These are phyloP conservation scores for Miscanthus sacchariflorus DNA, from an alignment of 202 grass and related monocot species.

Conservation along the genomic window DNA sequence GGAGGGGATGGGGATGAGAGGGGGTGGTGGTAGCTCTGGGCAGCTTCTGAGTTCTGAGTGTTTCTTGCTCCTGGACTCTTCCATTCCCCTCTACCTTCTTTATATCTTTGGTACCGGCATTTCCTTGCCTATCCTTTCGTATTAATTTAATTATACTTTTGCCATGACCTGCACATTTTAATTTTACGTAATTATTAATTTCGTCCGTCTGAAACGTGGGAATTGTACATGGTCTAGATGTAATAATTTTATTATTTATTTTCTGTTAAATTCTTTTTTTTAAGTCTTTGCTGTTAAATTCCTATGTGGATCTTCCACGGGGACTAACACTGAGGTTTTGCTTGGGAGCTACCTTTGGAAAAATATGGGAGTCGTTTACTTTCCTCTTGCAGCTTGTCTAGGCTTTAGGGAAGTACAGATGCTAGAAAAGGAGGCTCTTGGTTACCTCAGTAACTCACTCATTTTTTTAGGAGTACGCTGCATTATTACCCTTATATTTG, in stretches of 20 bases:
- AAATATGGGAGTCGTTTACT: slow-evolving; percentile 10
- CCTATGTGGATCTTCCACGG: neutral
- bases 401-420: slow-evolving; percentile 3
- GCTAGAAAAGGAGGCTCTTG: neutral
- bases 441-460: neutral
- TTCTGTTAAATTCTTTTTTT: neutral
- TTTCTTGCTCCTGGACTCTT: slow-evolving; percentile 45
- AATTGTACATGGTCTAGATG: neutral
- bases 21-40: slow-evolving; percentile 38
- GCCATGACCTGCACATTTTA: neutral
- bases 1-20: slow-evolving; percentile 11
- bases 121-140: slow-evolving; percentile 8
- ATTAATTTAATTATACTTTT: slow-evolving; percentile 2
- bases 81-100: slow-evolving; percentile 23
- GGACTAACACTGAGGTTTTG: neutral
- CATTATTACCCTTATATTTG: neutral
- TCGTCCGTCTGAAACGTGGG: neutral
- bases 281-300: neutral
- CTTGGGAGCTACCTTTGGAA: neutral
- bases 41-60: neutral
- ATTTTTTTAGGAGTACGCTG: neutral
- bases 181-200: neutral
- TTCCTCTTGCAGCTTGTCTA: neutral
- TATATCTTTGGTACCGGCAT: slow-evolving; percentile 7
- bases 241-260: neutral